phyloP scores from a whole-genome alignment of 1,284 basidiomycete species.

The Phaffia rhodozyma region DNA sequence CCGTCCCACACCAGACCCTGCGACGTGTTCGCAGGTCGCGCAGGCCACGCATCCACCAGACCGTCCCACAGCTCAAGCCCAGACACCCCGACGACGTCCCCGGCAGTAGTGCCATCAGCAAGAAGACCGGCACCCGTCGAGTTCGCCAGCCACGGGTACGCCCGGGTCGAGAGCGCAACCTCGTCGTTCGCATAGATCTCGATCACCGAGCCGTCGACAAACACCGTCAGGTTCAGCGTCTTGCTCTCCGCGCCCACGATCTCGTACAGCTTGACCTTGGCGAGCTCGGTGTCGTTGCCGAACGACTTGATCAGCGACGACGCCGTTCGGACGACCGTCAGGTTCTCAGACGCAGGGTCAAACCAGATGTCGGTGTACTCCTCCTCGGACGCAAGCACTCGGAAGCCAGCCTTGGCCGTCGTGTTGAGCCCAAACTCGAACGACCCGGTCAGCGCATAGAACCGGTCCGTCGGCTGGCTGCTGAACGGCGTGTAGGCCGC shows the following conservation, averaged over 20 bases:
- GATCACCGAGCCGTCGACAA: constrained; percentile 28
- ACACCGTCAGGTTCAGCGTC: constrained; percentile 24
- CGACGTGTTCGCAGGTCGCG: constrained; percentile 5
- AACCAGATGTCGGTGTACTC: constrained; percentile 25
- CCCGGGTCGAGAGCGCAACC: constrained; percentile 25
- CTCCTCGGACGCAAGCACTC: constrained; percentile 22
- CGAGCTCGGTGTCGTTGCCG: constrained; percentile 20
- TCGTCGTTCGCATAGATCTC: constrained; percentile 31
- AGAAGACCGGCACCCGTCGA: constrained; percentile 14
- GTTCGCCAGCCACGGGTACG: constrained; percentile 10
- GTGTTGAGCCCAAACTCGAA: constrained; percentile 19
- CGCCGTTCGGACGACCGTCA: constrained; percentile 19
- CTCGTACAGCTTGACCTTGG: constrained; percentile 23
- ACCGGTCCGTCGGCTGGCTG: constrained; percentile 18
- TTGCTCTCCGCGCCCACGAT: constrained; percentile 3
- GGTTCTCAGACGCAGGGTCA: constrained; percentile 18
- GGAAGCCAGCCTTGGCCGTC: constrained; percentile 19
- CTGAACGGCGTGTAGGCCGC: constrained; percentile 17
- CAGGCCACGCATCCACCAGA: constrained; percentile 11
- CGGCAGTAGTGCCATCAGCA: background rate
- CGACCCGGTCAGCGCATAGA: constrained; percentile 18
- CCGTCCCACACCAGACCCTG: constrained; percentile 15
- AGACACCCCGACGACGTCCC: background rate
- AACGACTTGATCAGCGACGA: constrained; percentile 20
- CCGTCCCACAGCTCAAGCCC: constrained; percentile 17